phyloP scores from a whole-genome alignment of 2,329 filamentous ascomycete species.

The Sclerotinia glacialis region DNA sequence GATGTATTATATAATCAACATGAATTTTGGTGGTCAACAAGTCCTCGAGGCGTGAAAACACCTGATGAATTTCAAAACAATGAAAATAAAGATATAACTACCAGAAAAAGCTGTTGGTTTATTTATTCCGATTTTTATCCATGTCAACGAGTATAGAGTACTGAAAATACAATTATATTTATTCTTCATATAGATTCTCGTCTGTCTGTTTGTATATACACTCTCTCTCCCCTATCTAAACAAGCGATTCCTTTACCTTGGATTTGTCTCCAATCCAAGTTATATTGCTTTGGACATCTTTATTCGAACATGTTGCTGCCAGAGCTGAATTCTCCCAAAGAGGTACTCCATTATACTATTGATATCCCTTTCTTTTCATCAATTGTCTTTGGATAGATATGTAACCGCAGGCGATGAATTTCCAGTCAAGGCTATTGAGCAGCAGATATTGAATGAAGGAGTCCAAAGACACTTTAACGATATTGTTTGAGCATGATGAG shows the following conservation, averaged over 20 bases:
- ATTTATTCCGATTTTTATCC: too few species aligned
- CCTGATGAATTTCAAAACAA: neutral
- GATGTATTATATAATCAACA: neutral
- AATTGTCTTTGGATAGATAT: neutral
- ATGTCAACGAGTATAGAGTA: too few species aligned
- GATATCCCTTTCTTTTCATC: neutral
- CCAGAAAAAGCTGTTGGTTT: neutral
- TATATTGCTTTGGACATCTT: neutral
- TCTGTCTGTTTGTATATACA: too few species aligned
- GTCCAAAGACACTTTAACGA: neutral
- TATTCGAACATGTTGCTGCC: too few species aligned
- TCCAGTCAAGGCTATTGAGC: neutral
- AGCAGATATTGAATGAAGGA: neutral
- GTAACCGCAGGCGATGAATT: neutral
- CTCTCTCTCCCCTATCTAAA: neutral
- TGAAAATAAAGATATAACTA: too few species aligned
- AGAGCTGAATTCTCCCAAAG: neutral
- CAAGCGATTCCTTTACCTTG: neutral
- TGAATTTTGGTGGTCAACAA: neutral
- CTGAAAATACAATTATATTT: neutral
- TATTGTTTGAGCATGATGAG: neutral
- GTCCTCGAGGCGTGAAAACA: neutral
- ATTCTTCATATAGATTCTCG: neutral
- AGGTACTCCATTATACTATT: too few species aligned
- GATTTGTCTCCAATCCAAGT: neutral